phyloP scores from a whole-genome alignment of 208 protist species.

The Acanthamoeba royreba region DNA sequence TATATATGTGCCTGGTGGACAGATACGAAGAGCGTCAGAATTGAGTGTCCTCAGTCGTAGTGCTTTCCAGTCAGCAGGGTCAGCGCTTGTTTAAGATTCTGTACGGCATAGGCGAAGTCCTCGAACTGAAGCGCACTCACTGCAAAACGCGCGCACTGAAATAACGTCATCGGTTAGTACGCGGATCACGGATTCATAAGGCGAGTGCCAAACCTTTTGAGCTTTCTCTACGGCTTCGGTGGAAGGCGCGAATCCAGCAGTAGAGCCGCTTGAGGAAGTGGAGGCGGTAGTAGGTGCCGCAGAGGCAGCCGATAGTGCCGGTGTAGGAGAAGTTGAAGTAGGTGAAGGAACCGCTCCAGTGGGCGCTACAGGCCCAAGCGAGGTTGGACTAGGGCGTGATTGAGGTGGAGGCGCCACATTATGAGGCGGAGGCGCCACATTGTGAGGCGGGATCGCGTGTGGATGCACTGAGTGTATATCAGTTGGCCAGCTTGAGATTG shows the following conservation, averaged over 20 bases:
- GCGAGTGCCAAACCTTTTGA: neutral
- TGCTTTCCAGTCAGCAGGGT: neutral
- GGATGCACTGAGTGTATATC: too few relatives aligned
- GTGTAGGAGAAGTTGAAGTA: neutral
- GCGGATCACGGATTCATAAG: neutral
- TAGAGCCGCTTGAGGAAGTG: neutral
- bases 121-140: conserved; percentile 39
- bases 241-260: neutral
- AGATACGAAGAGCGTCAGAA: neutral
- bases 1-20: neutral
- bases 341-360: neutral
- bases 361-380: too few relatives aligned
- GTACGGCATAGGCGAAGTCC: conserved; percentile 18
- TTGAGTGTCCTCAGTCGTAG: neutral
- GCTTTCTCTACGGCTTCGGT: neutral
- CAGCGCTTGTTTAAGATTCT: neutral
- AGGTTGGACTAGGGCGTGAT: too few relatives aligned
- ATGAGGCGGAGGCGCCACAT: too few relatives aligned
- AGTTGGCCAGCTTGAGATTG: neutral
- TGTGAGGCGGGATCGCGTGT: too few relatives aligned
- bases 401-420: too few relatives aligned
- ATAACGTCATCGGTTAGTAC: neutral
- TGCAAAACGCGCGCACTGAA: conserved; percentile 22
- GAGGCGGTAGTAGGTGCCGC: neutral
- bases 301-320: neutral